Conservation (phyloP, 2,329 filamentous ascomycete genomes). For the Penicillium digitatum region DNA sequence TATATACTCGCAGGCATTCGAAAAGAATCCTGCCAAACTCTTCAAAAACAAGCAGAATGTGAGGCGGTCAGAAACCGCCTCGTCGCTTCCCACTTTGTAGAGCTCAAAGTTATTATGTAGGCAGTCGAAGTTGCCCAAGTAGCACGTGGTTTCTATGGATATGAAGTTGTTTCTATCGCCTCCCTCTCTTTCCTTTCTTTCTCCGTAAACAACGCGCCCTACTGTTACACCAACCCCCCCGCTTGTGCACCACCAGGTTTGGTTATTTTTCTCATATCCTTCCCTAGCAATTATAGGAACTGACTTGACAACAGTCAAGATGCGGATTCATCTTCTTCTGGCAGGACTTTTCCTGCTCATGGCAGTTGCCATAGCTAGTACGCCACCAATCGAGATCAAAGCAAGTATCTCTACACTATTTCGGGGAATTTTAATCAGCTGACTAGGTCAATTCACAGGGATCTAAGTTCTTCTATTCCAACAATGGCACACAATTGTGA, state of each 20-base stretch:
- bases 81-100: not conserved
- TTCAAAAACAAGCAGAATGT: not conserved
- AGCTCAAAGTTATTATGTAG: not conserved
- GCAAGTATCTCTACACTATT: not conserved
- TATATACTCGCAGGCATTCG: not conserved
- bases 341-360: not conserved
- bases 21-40: not conserved
- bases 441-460: not conserved
- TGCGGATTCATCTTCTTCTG: not conserved
- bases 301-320: not conserved
- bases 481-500: conserved; percentile 7
- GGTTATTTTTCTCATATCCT: not conserved
- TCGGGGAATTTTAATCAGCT: not conserved
- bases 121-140: not conserved
- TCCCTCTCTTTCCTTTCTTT: not conserved
- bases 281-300: not conserved
- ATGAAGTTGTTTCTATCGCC: not conserved
- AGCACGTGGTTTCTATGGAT: not conserved
- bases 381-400: conserved; percentile 7
- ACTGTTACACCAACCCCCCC: not conserved
- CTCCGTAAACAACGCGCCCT: not conserved
- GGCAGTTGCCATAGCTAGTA: not conserved
- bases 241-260: not conserved
- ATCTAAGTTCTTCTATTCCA: conserved; percentile 6
- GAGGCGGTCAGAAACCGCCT: not conserved